phyloP scores from a whole-genome alignment of 495 filamentous ascomycete species.

The Aspergillus nanangensis region DNA sequence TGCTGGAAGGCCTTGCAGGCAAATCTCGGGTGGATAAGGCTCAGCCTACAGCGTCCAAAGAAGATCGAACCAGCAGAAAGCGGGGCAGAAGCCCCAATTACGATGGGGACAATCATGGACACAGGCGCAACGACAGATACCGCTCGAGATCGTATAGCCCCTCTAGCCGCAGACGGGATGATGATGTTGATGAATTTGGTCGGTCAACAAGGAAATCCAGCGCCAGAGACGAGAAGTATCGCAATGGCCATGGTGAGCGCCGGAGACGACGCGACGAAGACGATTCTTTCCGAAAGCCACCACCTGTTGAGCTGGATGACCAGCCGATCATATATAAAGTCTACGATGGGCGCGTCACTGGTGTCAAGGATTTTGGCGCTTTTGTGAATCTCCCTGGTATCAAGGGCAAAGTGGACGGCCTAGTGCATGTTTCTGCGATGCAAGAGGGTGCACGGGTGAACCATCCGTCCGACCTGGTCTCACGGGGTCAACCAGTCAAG shows the following conservation, averaged over 20 bases:
- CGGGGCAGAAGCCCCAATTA: conserved; percentile 69
- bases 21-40: conserved; percentile 51
- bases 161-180: conserved; percentile 44
- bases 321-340: conserved; percentile 78
- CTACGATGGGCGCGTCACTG: conserved; percentile 85
- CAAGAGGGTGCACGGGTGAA: conserved; percentile 83
- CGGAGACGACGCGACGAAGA: conserved; percentile 45
- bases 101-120: conserved; percentile 51
- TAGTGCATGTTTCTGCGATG: conserved; percentile 96
- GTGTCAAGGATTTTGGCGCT: conserved; percentile 90
- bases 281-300: conserved; percentile 63
- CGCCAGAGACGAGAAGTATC: conserved; percentile 38
- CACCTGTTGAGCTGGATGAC: conserved; percentile 76
- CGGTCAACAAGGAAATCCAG: conserved; percentile 37
- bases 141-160: conserved; percentile 52
- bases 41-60: conserved; percentile 10
- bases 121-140: conserved; percentile 47
- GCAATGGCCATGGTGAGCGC: conserved; percentile 37
- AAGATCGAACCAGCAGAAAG: conserved; percentile 51
- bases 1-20: conserved; percentile 79
- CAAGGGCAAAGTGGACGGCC: conserved; percentile 81
- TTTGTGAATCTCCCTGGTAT: conserved; percentile 92
- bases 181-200: conserved; percentile 62
- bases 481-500: conserved; percentile 77
- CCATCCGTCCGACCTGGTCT: conserved; percentile 83